phyloP scores from a whole-genome alignment of 148 eudicot genomes.

The Persicaria maculosa region DNA sequence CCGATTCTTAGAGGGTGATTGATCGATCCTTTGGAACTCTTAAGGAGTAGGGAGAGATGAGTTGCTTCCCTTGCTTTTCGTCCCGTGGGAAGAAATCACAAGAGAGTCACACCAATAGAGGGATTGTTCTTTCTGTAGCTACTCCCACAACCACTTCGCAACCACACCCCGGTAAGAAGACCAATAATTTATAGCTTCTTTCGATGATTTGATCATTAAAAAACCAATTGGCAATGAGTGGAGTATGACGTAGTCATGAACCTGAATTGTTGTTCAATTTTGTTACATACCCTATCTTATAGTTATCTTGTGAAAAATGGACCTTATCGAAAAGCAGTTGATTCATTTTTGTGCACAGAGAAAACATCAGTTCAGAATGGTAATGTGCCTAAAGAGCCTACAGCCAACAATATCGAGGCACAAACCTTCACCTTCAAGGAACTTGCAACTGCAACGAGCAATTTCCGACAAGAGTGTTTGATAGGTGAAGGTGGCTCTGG shows the following conservation, averaged over 20 bases:
- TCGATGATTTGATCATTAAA: too few relatives aligned
- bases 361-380: neutral
- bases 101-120: constrained; percentile 19
- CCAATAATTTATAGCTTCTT: neutral
- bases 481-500: constrained; percentile 75
- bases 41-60: constrained; percentile 9
- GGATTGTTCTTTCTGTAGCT: constrained; percentile 19
- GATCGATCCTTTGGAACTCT: neutral
- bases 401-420: constrained; percentile 41
- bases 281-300: too few relatives aligned
- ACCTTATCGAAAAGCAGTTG: neutral
- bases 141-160: constrained; percentile 20
- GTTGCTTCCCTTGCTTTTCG: constrained; percentile 21
- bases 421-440: constrained; percentile 62
- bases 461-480: constrained; percentile 54
- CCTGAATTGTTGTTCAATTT: too few relatives aligned
- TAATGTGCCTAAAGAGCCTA: constrained; percentile 12
- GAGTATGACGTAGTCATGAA: too few relatives aligned
- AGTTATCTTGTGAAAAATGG: neutral
- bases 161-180: constrained; percentile 11
- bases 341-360: constrained; percentile 15
- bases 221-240: too few relatives aligned
- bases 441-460: constrained; percentile 65
- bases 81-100: constrained; percentile 13
- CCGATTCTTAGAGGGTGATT: neutral